Conservation (phyloP, 305 asterid genomes). For the Fraxinus dipetala region DNA sequence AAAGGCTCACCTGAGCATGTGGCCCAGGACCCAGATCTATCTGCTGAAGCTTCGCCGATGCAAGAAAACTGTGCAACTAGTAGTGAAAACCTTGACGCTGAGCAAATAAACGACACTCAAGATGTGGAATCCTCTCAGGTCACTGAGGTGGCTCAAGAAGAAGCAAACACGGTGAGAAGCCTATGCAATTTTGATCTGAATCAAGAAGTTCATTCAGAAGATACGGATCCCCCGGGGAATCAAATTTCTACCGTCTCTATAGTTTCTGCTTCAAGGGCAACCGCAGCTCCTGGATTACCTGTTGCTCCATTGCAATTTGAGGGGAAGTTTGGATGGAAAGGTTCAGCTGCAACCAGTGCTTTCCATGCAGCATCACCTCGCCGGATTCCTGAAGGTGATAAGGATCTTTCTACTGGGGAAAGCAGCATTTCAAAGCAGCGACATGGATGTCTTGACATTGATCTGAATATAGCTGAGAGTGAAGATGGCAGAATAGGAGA, state of each 20-base stretch:
- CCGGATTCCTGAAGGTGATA: constrained; percentile 42
- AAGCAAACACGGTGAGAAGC: constrained; percentile 36
- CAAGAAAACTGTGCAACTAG: constrained; percentile 36
- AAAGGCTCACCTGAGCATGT: constrained; percentile 36
- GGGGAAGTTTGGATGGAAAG: constrained; percentile 88
- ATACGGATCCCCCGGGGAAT: constrained; percentile 37
- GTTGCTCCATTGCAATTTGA: constrained; percentile 68
- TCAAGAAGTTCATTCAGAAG: constrained; percentile 52
- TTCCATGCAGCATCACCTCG: constrained; percentile 70
- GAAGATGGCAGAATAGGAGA: constrained; percentile 32
- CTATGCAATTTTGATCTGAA: constrained; percentile 67
- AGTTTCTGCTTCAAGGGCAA: constrained; percentile 75
- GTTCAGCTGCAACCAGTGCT: constrained; percentile 78
- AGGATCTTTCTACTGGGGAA: constrained; percentile 37
- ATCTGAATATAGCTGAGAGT: constrained; percentile 64
- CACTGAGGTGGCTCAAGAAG: constrained; percentile 54
- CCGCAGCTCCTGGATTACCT: constrained; percentile 60
- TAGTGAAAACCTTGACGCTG: constrained; percentile 37
- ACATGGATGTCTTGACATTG: constrained; percentile 50
- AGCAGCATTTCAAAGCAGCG: constrained; percentile 43
- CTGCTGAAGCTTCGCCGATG: constrained; percentile 42
- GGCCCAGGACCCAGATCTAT: constrained; percentile 30
- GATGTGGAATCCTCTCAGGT: constrained; percentile 54
- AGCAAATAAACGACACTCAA: constrained; percentile 40
- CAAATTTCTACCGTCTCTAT: constrained; percentile 45